Percentiles rank a stretch among this genome's conserved stretches.
Conservation (phyloP, 2,329 filamentous ascomycete genomes). For the Pseudocercospora ulei region DNA sequence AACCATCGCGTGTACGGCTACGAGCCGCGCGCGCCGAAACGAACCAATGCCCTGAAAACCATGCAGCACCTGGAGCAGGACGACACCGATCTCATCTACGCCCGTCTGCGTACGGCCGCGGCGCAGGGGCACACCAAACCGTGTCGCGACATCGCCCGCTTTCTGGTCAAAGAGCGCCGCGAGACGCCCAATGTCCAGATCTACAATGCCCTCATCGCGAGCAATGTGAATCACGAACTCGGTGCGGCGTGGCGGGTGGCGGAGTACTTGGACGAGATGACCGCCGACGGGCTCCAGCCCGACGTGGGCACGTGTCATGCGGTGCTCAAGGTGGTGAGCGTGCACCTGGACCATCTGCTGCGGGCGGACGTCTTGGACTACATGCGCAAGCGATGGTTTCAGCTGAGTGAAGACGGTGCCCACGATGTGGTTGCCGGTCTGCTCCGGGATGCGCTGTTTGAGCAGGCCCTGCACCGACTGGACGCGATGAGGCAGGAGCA, state of each 20-base stretch:
- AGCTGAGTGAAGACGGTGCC: conserved; percentile 51
- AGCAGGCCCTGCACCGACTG: conserved; percentile 63
- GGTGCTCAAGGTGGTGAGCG: conserved; percentile 61
- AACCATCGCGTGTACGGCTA: background rate
- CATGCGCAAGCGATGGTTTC: conserved; percentile 65
- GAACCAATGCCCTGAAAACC: too few relatives aligned
- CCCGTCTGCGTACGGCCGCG: conserved; percentile 40
- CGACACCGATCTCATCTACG: conserved; percentile 38
- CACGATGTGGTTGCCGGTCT: conserved; percentile 62
- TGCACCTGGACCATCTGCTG: conserved; percentile 77
- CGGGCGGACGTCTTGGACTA: conserved; percentile 60
- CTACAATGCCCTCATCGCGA: conserved; percentile 66
- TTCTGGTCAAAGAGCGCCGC: conserved; percentile 49
- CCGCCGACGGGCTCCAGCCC: conserved; percentile 49
- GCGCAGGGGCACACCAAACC: conserved; percentile 35
- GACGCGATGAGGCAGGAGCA: conserved; percentile 54
- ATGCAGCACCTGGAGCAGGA: conserved; percentile 14
- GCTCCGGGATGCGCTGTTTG: conserved; percentile 71
- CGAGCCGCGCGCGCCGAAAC: background rate
- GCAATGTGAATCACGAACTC: conserved; percentile 53
- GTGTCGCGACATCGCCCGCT: conserved; percentile 45
- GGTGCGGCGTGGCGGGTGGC: conserved; percentile 59
- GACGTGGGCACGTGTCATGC: conserved; percentile 62
- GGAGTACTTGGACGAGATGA: conserved; percentile 64
- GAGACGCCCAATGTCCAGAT: conserved; percentile 50